Percentiles rank a stretch among this genome's conserved stretches.
phyloP scores from a whole-genome alignment of 2,329 filamentous ascomycete genomes.

The Aquanectria penicillioides region DNA sequence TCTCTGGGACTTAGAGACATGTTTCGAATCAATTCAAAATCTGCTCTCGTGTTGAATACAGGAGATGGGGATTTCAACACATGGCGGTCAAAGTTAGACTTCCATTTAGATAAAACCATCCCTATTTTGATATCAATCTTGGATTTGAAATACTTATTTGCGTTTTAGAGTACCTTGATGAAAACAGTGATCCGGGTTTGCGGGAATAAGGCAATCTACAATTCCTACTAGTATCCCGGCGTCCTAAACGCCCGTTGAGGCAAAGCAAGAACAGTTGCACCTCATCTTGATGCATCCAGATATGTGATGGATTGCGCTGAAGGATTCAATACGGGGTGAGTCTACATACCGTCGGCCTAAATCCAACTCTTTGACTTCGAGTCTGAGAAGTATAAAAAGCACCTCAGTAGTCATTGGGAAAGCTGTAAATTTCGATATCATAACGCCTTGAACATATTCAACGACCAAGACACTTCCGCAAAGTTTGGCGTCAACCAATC shows the following conservation, averaged over 20 bases:
- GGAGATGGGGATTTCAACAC: no score
- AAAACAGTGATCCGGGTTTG: not conserved
- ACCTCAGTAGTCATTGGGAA: not conserved
- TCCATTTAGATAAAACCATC: no score
- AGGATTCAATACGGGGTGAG: no score
- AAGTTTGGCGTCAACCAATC: not conserved
- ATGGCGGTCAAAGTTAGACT: no score
- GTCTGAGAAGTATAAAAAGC: not conserved
- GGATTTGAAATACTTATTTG: no score
- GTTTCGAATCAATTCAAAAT: no score
- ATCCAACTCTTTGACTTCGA: no score
- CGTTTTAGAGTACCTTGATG: not conserved
- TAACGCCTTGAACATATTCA: not conserved
- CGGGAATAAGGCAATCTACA: not conserved
- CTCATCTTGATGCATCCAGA: constrained; percentile 9
- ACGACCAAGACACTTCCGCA: not conserved
- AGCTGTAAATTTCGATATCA: not conserved
- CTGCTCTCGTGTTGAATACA: not conserved
- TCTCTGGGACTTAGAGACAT: no score
- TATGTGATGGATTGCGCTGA: no score
- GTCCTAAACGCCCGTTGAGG: constrained; percentile 13
- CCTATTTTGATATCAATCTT: no score
- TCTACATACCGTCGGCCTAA: no score
- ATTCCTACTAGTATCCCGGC: not conserved
- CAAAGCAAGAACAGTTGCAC: constrained; percentile 18